Conservation (phyloP, 2,329 filamentous ascomycete genomes). For the Cladosporium sp. region DNA sequence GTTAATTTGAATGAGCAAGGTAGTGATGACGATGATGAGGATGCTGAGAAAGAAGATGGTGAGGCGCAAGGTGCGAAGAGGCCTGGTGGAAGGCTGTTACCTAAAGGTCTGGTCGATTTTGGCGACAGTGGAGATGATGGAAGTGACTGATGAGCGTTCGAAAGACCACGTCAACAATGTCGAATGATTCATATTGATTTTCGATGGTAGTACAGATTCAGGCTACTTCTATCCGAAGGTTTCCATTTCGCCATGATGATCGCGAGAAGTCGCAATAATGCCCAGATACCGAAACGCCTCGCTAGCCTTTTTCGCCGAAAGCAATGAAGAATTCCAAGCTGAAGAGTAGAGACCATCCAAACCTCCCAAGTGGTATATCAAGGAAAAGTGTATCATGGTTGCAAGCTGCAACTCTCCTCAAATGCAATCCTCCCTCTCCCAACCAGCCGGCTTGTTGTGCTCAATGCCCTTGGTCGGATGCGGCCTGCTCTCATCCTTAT, state of each 20-base stretch:
- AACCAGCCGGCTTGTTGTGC: slow-evolving; percentile 66
- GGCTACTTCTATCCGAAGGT: neutral
- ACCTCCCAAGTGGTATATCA: neutral
- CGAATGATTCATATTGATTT: too few species aligned
- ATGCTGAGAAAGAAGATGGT: slow-evolving; percentile 11
- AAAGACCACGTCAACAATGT: too few species aligned
- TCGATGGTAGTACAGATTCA: too few species aligned
- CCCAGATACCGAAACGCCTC: neutral
- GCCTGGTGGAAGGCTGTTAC: slow-evolving; percentile 21
- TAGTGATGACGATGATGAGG: neutral
- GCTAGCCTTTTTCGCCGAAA: neutral
- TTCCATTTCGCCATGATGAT: neutral
- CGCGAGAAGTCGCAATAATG: neutral
- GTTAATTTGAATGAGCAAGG: slow-evolving; percentile 14
- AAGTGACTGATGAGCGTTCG: slow-evolving; percentile 19
- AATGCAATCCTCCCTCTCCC: slow-evolving; percentile 66
- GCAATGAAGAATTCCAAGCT: neutral
- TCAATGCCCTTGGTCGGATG: slow-evolving; percentile 68
- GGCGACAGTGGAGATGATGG: slow-evolving; percentile 33
- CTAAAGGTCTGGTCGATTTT: slow-evolving; percentile 34
- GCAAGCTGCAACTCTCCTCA: neutral
- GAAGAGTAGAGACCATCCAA: neutral
- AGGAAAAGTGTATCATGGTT: neutral
- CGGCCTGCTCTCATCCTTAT: slow-evolving; percentile 62
- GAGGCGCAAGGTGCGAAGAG: slow-evolving; percentile 16